Base-by-base conservation (phyloP, 208 protist genomes). In the Herpetomonas samuelpessoai region DNA sequence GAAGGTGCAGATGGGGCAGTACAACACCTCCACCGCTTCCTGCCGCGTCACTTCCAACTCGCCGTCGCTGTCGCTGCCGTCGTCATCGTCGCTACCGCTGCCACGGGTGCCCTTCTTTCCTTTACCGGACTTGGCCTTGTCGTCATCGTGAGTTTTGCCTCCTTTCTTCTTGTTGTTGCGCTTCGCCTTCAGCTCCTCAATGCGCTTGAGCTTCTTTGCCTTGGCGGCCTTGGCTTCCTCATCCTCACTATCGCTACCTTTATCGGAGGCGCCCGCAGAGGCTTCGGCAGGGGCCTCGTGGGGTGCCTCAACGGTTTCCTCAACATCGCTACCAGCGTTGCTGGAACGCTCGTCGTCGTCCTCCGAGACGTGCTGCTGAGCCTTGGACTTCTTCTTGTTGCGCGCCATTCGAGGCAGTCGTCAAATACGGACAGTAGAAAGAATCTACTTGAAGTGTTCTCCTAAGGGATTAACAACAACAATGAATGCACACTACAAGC, bases 1-100 rank as follows among this genome's bases (percentile, higher is more conserved):
- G 38, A 97, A 95, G 30, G 81, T 95, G 71, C 92, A 97, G 24
- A 88, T 81, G 18, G 92, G 89, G 68, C 92, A 97, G 77, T 97
- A 97, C 19, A 91, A 71, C 39, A 97, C 88, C 51, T 87, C 57
- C 22, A 96, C 75, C 9, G 89, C 76, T 16, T 59, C 57, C 48
- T 78, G 53, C 1, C 74, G 71, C 28, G 73, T 77, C 30, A 81
- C 62, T 3, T 57, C 30, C 14, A 75, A 39, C 18, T 64, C 55
- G 22, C 16, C 70, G 3, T 63, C 54, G 25, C 44, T 27, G 24
- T 58, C 52, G 25, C 44, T 27, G 24, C 55, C 52, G 45, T 41
- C 75, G 0, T 28, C 45, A 1, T n/a, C 61, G 1, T 53, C 52
- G 19, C 26, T 50, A n/a, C 41, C 30, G 22, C 19, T 30, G 1